Evolutionary conservation across 768 basidiomycete species (phyloP).

Genomic region (Leccinum sublutescens): DNA sequence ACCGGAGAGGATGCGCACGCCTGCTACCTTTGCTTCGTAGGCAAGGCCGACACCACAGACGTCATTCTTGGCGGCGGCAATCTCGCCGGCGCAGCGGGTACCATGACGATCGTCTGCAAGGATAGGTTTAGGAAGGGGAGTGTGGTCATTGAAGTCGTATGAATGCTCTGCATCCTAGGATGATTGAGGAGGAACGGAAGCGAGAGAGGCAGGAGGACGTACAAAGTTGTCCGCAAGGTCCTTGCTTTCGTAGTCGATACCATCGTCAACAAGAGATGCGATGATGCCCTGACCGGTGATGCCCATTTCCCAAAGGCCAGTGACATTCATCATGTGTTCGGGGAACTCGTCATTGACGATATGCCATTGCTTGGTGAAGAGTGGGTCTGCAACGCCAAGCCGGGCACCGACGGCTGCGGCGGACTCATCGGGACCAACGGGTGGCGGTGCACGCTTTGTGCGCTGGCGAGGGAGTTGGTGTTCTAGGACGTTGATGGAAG

Average conservation of each 20-base stretch:
- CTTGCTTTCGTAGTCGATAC: constrained; percentile 83
- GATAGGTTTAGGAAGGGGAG: constrained; percentile 79
- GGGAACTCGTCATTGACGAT: constrained; percentile 83
- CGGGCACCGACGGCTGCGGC: constrained; percentile 51
- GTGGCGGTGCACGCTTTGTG: constrained; percentile 71
- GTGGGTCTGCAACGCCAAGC: constrained; percentile 76
- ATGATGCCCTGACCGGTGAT: constrained; percentile 85
- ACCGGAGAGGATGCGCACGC: constrained; percentile 92
- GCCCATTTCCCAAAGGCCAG: constrained; percentile 87
- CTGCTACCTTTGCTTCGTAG: constrained; percentile 87
- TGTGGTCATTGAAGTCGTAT: constrained; percentile 96
- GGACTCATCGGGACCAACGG: constrained; percentile 37
- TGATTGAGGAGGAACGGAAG: not conserved
- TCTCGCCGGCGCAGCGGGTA: constrained; percentile 96
- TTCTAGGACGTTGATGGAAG: constrained; percentile 59
- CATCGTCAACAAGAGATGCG: constrained; percentile 91
- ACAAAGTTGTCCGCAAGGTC: constrained; percentile 94
- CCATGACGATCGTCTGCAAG: constrained; percentile 94
- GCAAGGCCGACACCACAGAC: constrained; percentile 95
- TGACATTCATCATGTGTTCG: constrained; percentile 90
- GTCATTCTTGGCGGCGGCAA: constrained; percentile 89
- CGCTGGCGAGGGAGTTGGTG: constrained; percentile 68
- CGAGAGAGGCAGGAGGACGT: constrained; percentile 32
- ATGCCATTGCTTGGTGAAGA: constrained; percentile 90
- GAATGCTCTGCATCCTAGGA: constrained; percentile 80